Evolutionary conservation across 352 stramenopile genomes (phyloP).

Genomic region (Phytopythium mirpurense): DNA sequence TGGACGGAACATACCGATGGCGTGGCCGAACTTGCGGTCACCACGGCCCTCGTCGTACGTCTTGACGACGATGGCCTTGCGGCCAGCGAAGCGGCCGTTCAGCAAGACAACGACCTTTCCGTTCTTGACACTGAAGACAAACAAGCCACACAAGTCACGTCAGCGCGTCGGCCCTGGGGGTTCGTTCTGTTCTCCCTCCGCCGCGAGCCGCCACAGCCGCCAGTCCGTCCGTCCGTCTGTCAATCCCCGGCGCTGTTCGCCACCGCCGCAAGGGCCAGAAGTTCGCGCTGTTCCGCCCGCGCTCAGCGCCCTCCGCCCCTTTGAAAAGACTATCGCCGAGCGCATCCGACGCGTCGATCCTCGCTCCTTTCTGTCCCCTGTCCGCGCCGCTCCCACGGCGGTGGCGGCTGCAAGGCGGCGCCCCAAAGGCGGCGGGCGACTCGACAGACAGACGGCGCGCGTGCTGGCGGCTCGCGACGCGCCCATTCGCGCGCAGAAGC

Average conservation of each 20-base stretch:
- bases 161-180: background rate
- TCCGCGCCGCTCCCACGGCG: background rate
- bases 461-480: too few species aligned
- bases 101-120: conserved; percentile 99
- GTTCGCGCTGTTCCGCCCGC: background rate
- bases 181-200: background rate
- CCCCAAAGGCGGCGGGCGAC: background rate
- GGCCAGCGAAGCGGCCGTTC: conserved; percentile 97
- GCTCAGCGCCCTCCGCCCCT: too few species aligned
- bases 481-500: background rate
- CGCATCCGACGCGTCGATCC: background rate
- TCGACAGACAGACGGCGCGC: background rate
- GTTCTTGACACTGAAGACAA: conserved; percentile 88
- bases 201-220: background rate
- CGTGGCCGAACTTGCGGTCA: conserved; percentile 97
- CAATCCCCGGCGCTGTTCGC: background rate
- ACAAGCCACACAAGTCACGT: conserved; percentile 4
- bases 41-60: conserved; percentile 95
- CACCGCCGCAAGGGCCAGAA: background rate
- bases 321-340: too few species aligned
- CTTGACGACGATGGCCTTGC: conserved; percentile 99
- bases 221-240: conserved; percentile 2
- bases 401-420: background rate
- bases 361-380: background rate
- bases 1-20: conserved; percentile 85